Percentiles rank a stretch among this genome's conserved stretches.
These are phyloP conservation scores for Wickerhamomyces subpelliculosus DNA, from an alignment of 805 yeast genomes.

Conservation along the genomic window DNA sequence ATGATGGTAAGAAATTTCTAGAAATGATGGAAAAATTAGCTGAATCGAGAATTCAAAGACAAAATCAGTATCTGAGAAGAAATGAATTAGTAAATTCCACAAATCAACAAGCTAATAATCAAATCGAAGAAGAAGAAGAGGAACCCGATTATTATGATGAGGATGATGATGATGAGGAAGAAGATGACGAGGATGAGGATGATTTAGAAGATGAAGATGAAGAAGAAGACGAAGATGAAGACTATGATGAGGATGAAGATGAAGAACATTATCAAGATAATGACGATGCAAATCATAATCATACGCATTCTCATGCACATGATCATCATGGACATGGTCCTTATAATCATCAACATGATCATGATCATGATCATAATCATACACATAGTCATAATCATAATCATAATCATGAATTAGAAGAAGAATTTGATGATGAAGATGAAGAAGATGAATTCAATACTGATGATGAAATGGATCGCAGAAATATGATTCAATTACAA, in stretches of 20 bases:
- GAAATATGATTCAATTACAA: conserved; percentile 1
- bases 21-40: conserved; percentile 77
- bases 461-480: not conserved
- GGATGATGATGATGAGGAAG: conserved; percentile 37
- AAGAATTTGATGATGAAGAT: conserved; percentile 1
- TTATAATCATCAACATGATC: not conserved
- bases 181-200: conserved; percentile 16
- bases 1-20: conserved; percentile 72
- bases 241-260: conserved; percentile 7
- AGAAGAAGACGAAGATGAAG: conserved; percentile 4
- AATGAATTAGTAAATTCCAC: conserved; percentile 10
- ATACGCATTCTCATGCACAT: not conserved
- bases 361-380: not conserved
- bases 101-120: too few relatives aligned
- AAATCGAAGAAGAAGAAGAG: conserved; percentile 22
- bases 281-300: not conserved
- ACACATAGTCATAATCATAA: not conserved
- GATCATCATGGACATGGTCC: too few relatives aligned
- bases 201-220: conserved; percentile 19
- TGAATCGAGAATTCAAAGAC: conserved; percentile 35
- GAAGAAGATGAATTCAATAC: not conserved
- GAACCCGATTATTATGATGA: conserved; percentile 19
- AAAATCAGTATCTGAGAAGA: conserved; percentile 10
- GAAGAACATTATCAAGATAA: conserved; percentile 1
- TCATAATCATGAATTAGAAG: conserved; percentile 3